A percentile compares a stretch with the other conserved stretches of the same genome.
Conservation (phyloP, 2,329 filamentous ascomycete genomes). For the Apiospora marii region DNA sequence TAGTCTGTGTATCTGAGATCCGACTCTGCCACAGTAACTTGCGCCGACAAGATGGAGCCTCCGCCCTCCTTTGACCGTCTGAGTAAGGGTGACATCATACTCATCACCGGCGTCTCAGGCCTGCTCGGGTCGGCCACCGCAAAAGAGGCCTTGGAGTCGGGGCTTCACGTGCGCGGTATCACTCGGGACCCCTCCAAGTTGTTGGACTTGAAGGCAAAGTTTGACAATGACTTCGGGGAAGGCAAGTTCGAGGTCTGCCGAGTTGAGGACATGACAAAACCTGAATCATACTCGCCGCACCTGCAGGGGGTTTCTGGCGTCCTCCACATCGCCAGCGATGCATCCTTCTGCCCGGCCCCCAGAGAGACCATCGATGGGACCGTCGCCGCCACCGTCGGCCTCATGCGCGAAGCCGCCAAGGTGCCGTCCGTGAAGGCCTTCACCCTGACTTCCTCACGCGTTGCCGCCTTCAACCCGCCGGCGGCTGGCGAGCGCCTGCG, state of each 20-base stretch:
- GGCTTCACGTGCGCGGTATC: neutral
- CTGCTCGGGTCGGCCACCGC: neutral
- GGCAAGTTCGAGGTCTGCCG: neutral
- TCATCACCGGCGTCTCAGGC: constrained; percentile 6
- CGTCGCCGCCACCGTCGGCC: constrained; percentile 5
- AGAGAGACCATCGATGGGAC: constrained; percentile 15
- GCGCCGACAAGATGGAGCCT: neutral
- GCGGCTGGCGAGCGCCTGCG: neutral
- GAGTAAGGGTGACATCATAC: neutral
- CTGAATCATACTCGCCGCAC: neutral
- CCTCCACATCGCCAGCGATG: constrained; percentile 5
- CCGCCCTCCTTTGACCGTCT: neutral
- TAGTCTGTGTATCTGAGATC: neutral
- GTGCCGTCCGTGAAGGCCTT: constrained; percentile 1
- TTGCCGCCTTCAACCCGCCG: neutral
- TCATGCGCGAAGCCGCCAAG: constrained; percentile 6
- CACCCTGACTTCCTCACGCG: neutral
- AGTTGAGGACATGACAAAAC: neutral
- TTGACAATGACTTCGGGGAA: neutral
- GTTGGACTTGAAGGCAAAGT: neutral
- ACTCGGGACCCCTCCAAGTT: neutral
- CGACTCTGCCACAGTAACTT: too few relatives aligned
- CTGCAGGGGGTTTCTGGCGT: neutral
- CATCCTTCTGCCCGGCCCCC: neutral
- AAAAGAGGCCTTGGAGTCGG: neutral